phyloP scores from a whole-genome alignment of 352 stramenopile species.

The Phytopythium oedochilum region DNA sequence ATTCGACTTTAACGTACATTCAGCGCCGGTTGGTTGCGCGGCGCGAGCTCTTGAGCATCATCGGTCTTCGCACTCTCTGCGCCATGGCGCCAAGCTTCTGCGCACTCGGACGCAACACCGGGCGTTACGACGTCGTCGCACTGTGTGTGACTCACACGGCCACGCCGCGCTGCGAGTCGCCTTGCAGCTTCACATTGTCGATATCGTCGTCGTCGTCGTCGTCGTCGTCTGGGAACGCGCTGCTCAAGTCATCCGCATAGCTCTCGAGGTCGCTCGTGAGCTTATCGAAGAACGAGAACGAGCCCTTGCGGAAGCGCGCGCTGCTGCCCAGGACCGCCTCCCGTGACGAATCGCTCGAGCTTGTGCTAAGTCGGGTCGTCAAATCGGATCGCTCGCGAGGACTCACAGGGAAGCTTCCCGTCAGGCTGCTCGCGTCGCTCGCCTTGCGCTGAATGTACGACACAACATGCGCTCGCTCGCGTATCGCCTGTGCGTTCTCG shows the following conservation, averaged over 20 bases:
- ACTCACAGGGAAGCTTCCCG: conserved; percentile 53
- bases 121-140: too few species aligned
- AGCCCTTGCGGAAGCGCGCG: conserved; percentile 61
- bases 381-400: conserved; percentile 31
- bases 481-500: conserved; percentile 65
- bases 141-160: too few species aligned
- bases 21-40: too few species aligned
- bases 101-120: too few species aligned
- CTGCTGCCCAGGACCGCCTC: conserved; percentile 45
- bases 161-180: neutral
- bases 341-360: conserved; percentile 65
- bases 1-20: conserved; percentile 1
- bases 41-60: too few species aligned
- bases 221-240: conserved; percentile 34
- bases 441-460: conserved; percentile 85
- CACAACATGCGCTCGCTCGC: conserved; percentile 81
- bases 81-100: too few species aligned
- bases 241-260: conserved; percentile 46
- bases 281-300: conserved; percentile 87
- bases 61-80: too few species aligned
- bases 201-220: conserved; percentile 23
- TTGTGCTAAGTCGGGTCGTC: conserved; percentile 43
- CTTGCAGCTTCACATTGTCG: conserved; percentile 6
- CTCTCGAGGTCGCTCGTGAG: conserved; percentile 70
- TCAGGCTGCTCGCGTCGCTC: conserved; percentile 75